Base-by-base conservation (phyloP, 2,329 filamentous ascomycete genomes). In the Penicillium palitans region DNA sequence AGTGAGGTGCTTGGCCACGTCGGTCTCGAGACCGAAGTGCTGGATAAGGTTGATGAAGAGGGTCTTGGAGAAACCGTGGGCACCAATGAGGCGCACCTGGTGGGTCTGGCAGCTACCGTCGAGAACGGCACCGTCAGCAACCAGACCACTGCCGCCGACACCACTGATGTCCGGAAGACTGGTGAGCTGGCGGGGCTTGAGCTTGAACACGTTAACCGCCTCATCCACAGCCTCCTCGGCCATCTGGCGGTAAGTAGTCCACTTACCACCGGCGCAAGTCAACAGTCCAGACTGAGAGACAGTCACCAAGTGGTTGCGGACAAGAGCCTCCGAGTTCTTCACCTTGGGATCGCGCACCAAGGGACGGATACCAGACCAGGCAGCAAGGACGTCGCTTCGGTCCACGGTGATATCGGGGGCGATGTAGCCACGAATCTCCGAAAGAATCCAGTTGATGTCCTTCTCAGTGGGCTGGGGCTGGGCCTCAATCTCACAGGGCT, bases 41-140 rank as follows among this genome's bases (percentile, higher is more conserved):
- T 97, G 92, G 71, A 96, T 95, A 37, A 97, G 81, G 76, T 93
- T 93, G 81, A 97, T 96, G 79, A 96, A 96, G 25, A 97, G 86
- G 2, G 92, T 91, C 77, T 92, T 92, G 75, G 88, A 92, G 80
- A 88, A 96, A 55, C 91, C 91, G 73, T 96, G 91, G 12, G 91
- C 90, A 66, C 91, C 91, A 59, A 95, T 82, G 35, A 96, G 81
- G 55, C 90, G 87, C 53, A 96, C 88, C 67, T 88, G 86, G 74
- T 95, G 90, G 2, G 91, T 96, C 72, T 93, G 90, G 78, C 91
- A 96, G 46, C 80, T 82, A 42, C 91, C 91, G 69, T 90, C 87
- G 29, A 90, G 81, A 46, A 77, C 83, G 57, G 89, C 87, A 61
- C 85, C 86, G 68, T 93, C 90, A 68, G 90, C 85, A 60, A 90